Evolutionary conservation across 306 rosid genomes (phyloP).

Genomic region (Dryas octopetala): DNA sequence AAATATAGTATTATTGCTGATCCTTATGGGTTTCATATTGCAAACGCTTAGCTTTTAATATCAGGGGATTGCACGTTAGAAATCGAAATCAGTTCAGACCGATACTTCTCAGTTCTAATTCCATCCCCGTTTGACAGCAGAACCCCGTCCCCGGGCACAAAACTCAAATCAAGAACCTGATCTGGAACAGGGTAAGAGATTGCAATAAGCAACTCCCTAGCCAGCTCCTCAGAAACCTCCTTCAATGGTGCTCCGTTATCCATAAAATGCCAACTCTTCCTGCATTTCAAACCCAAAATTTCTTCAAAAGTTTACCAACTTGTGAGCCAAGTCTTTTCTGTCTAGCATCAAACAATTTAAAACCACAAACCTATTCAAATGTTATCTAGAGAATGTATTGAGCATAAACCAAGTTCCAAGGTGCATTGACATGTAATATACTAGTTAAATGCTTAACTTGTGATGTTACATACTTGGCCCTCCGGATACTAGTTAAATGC

Average conservation of each 20-base stretch:
- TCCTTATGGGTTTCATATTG: neutral
- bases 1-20: neutral
- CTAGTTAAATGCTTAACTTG: no score
- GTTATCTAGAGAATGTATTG: no score
- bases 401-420: no score
- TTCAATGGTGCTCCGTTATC: constrained; percentile 20
- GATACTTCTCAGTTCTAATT: constrained; percentile 19
- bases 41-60: constrained; percentile 6
- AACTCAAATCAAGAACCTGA: constrained; percentile 16
- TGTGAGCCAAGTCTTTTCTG: neutral
- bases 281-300: constrained; percentile 24
- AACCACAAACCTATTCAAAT: no score
- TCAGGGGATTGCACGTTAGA: constrained; percentile 19
- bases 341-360: no score
- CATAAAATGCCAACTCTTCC: constrained; percentile 27
- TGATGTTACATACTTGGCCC: no score
- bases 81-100: constrained; percentile 34
- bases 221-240: constrained; percentile 22
- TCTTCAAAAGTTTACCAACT: neutral
- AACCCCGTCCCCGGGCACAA: constrained; percentile 1
- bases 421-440: no score
- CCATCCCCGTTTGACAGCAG: neutral
- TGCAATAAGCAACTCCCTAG: constrained; percentile 37
- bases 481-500: neutral
- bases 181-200: constrained; percentile 22